phyloP scores from a whole-genome alignment of 805 yeast genomes.

The Ogataea salicorniae region DNA sequence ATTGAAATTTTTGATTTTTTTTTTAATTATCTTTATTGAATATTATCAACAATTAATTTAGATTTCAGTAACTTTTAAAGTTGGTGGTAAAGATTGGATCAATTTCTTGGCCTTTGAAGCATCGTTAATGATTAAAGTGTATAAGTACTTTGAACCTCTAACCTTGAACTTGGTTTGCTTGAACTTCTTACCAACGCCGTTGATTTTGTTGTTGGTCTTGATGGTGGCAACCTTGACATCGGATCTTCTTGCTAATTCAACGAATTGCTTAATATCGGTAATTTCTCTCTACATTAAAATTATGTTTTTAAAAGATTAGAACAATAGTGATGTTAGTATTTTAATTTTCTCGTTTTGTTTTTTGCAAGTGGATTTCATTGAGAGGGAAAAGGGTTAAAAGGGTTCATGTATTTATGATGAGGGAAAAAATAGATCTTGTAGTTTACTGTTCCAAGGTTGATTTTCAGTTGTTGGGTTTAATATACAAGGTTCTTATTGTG shows the following conservation, averaged over 20 bases:
- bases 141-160: slow-evolving; percentile 90
- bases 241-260: slow-evolving; percentile 93
- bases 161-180: slow-evolving; percentile 98
- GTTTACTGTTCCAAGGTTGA: no score
- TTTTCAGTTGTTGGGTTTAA: no score
- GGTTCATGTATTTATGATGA: no score
- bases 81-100: slow-evolving; percentile 96
- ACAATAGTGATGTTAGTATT: slow-evolving; percentile 16
- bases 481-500: no score
- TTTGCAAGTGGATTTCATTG: no score
- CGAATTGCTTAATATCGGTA: slow-evolving; percentile 95
- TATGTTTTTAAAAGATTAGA: not conserved
- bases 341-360: no score
- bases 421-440: no score
- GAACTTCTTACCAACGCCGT: slow-evolving; percentile 76
- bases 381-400: no score
- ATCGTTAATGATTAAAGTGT: slow-evolving; percentile 94
- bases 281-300: slow-evolving; percentile 49
- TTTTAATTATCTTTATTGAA: no score
- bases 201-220: slow-evolving; percentile 84
- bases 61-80: slow-evolving; percentile 58
- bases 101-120: slow-evolving; percentile 96
- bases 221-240: slow-evolving; percentile 91
- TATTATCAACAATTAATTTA: slow-evolving; percentile 9
- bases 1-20: not conserved